Base-by-base conservation (phyloP, 208 protist genomes). In the Leishmania turanica region DNA sequence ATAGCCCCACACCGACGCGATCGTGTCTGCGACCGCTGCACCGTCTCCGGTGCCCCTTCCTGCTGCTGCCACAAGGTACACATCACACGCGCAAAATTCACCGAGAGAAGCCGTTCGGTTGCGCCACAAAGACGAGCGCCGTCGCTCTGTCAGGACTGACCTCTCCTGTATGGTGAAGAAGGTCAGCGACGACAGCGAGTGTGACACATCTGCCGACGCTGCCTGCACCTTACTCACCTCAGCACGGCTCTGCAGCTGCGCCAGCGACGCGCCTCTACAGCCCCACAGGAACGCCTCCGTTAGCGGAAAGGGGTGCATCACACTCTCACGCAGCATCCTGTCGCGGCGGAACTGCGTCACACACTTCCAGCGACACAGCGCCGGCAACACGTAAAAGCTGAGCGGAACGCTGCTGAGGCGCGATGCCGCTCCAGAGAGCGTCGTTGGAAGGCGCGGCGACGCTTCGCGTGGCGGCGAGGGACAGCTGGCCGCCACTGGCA, bases 1-100 rank as follows among this genome's bases (percentile, higher is more conserved):
- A 51, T 82, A 75, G 69, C 82, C 86, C 82, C 82, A 86, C 21
- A 89, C 75, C 0, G 80, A 84, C 27, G 74, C 53, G 24, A 58
- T 21, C 7, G 66, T 27, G 47, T 31, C 54, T 49, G 8, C 17
- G 34, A 13, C n/a, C 64, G 21, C 72, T 65, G 79, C 15, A n/a
- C 19, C 70, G 6, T 34, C 24, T 17, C 37, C 42, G 27, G 54
- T 15, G 11, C 45, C 58, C 54, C 9, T 31, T 34, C 34, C 75
- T 17, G 75, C 54, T 17, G 80, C 65, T 47, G 80, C 80, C 9
- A 84, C 64, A 24, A 84, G 75, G 75, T 79, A 84, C 2, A 84
- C 75, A 34, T 84, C 80, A 62, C 80, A 84, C 54, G 66, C 75
- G 42, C 80, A 84, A 11, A 75, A 53, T 71, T 79, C 80, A 15